Base-by-base conservation (phyloP, 768 basidiomycete genomes). In the Boletus bicolor region DNA sequence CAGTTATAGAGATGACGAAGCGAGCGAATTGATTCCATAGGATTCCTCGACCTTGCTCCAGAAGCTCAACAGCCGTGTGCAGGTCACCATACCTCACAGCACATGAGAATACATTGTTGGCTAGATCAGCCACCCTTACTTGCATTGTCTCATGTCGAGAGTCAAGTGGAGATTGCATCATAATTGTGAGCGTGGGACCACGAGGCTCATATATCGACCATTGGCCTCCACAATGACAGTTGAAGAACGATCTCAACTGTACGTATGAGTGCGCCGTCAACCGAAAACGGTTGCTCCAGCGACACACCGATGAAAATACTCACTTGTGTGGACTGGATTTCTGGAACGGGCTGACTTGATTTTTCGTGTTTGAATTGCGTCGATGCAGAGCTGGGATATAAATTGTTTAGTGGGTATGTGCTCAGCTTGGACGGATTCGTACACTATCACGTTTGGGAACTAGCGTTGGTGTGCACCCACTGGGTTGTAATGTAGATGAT, bases 361-460 rank as follows among this genome's bases (percentile, higher is more conserved):
- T 38, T 17, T 9, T 10, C 10, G 26, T 1, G 6, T 7, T 38
- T 45, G 12, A 5, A 19, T 2, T 14, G 11, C 7, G 5, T n/a
- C 8, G 19, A 39, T 7, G 14, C 24, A 58, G 56, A 51, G 8
- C 45, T 49, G 49, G 56, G 32, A 60, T 42, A 39, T 24, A 19
- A 19, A n/a, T 1, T 60, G 21, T 44, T 15, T 17, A 12, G 49
- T 7, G 55, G 44, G 11, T 60, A 54, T 32, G 11, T 51, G 14
- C 17, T 60, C 10, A 53, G 39, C 24, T 37, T 60, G 26, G 51
- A 54, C 10, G 59, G 59, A 38, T 60, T 60, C n/a, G 39, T 49
- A 21, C 38, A 26, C n/a, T 1, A 11, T 59, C 28, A 49, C 17
- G 26, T 50, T 59, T 43, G 32, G 26, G 28, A 56, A 59, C 30